A percentile compares a stretch with the other conserved stretches of the same genome.
Evolutionary conservation across 1,139 yeast genomes (phyloP).

Genomic region (Geotrichum europaeum): DNA sequence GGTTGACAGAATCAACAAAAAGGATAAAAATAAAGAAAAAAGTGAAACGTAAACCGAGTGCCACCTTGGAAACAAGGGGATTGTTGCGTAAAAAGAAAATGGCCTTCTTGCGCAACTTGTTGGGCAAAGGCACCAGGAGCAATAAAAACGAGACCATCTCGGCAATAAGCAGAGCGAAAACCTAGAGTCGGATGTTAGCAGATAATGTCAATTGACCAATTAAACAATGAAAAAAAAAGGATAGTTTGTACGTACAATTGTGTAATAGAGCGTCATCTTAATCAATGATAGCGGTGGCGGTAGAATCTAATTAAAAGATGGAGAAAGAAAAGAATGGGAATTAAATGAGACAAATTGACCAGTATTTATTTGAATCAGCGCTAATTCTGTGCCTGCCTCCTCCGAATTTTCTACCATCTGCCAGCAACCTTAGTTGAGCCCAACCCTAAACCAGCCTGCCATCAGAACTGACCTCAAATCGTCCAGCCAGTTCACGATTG

Average conservation of each 20-base stretch:
- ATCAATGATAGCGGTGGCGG: neutral
- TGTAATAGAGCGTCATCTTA: constrained; percentile 67
- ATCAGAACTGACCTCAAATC: no score
- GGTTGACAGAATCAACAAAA: constrained; percentile 82
- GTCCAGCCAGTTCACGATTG: no score
- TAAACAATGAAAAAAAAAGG: neutral
- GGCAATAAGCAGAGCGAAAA: constrained; percentile 63
- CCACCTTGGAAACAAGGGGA: constrained; percentile 63
- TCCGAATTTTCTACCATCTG: neutral
- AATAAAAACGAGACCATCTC: constrained; percentile 81
- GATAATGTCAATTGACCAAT: neutral
- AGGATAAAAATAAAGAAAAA: constrained; percentile 78
- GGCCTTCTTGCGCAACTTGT: constrained; percentile 61
- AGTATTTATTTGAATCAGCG: neutral
- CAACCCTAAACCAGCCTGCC: neutral
- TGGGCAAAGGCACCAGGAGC: constrained; percentile 82
- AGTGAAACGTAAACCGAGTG: constrained; percentile 73
- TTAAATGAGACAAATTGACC: neutral
- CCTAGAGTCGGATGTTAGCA: constrained; percentile 31
- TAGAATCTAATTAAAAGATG: no score
- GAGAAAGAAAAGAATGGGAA: no score
- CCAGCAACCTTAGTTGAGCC: neutral
- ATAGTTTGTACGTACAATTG: constrained; percentile 40
- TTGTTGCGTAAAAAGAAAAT: constrained; percentile 62
- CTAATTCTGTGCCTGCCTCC: neutral